These are phyloP conservation scores for Calocybe cyanea DNA, from an alignment of 768 basidiomycete genomes.

Conservation along the genomic window DNA sequence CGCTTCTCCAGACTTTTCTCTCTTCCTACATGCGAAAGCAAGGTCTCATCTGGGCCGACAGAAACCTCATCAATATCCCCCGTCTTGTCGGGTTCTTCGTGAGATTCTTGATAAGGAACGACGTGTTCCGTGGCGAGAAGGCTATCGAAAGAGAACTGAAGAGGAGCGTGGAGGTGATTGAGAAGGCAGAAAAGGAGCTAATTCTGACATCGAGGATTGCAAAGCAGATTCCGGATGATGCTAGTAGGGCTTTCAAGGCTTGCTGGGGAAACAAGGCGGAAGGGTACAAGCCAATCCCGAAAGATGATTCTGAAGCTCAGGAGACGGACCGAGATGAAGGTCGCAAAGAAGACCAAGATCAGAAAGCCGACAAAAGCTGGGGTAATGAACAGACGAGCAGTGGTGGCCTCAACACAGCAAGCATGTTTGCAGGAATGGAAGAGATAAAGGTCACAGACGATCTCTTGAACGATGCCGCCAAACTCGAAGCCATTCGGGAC, in stretches of 20 bases:
- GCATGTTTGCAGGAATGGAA: background rate
- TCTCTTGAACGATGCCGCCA: slow-evolving; percentile 9
- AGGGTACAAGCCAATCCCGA: slow-evolving; percentile 27
- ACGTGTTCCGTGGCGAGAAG: slow-evolving; percentile 44
- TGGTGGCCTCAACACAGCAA: too few species aligned
- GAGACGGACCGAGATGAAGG: too few species aligned
- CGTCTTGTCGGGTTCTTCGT: slow-evolving; percentile 58
- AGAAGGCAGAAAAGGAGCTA: slow-evolving; percentile 44
- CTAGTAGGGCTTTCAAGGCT: slow-evolving; percentile 44
- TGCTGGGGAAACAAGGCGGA: slow-evolving; percentile 48
- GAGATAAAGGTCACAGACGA: slow-evolving; percentile 15
- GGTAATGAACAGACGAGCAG: too few species aligned
- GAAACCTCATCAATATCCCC: slow-evolving; percentile 46
- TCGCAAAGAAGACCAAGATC: too few species aligned
- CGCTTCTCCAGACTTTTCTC: slow-evolving; percentile 57
- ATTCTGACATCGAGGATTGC: slow-evolving; percentile 45
- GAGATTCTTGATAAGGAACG: slow-evolving; percentile 53
- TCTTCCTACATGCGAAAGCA: slow-evolving; percentile 65
- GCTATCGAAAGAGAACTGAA: slow-evolving; percentile 41
- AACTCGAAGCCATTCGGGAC: slow-evolving; percentile 11
- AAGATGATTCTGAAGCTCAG: too few species aligned
- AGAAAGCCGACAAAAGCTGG: too few species aligned
- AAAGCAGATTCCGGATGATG: slow-evolving; percentile 43
- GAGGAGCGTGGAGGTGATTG: slow-evolving; percentile 39
- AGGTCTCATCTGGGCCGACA: slow-evolving; percentile 64